A percentile compares a stretch with the other conserved stretches of the same genome.
phyloP scores from a whole-genome alignment of 2,329 filamentous ascomycete species.

The Paecilomyces fulvus region DNA sequence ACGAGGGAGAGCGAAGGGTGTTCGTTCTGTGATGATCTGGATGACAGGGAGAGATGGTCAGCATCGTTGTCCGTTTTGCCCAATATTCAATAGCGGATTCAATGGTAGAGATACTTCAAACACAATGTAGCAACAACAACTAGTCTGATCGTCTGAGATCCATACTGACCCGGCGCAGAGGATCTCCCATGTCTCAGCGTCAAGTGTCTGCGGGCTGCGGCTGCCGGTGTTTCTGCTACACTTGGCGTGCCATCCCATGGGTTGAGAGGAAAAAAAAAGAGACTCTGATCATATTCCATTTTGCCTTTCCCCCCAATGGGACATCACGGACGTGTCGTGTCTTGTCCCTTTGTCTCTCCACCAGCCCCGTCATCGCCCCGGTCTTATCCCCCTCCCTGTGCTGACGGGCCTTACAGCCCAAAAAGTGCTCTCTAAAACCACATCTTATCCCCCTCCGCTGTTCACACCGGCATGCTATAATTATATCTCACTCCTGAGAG shows the following conservation, averaged over 20 bases:
- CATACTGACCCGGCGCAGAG: not conserved
- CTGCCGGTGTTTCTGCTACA: not conserved
- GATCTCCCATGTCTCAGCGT: not conserved
- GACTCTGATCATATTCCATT: not conserved
- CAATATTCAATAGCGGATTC: too few species aligned
- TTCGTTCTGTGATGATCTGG: not conserved
- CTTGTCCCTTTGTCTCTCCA: not conserved
- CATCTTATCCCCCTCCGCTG: not conserved
- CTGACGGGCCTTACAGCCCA: not conserved
- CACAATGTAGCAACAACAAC: not conserved
- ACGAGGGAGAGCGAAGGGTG: not conserved
- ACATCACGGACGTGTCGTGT: not conserved
- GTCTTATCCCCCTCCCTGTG: not conserved
- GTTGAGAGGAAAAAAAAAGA: not conserved
- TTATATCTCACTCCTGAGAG: conserved; percentile 9
- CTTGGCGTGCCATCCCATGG: not conserved
- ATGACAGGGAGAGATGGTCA: not conserved
- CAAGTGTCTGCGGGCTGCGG: not conserved
- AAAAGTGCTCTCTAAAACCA: not conserved
- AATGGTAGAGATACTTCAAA: not conserved
- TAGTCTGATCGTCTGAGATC: not conserved
- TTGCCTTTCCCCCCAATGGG: not conserved
- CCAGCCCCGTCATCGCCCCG: not conserved
- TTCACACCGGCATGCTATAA: not conserved
- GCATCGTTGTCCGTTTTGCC: too few species aligned